Conservation (phyloP, 257 asterid genomes). For the Verbena officinalis region DNA sequence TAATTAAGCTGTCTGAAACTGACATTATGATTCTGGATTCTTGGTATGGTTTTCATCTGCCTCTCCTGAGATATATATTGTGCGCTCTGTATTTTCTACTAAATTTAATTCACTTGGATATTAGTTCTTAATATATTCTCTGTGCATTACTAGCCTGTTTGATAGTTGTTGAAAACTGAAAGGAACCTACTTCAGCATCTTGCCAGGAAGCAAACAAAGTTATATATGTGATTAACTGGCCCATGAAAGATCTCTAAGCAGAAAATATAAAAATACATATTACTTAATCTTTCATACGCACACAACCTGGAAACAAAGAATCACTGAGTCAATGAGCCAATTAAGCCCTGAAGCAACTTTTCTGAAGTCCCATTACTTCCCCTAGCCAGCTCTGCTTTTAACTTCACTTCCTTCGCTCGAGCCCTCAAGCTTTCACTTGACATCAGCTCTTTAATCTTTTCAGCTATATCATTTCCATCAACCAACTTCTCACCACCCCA, state of each 20-base stretch:
- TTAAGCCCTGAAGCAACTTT: constrained; percentile 23
- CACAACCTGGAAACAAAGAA: neutral
- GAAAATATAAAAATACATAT: neutral
- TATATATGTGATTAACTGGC: constrained; percentile 2
- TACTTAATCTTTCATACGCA: neutral
- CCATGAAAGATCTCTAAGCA: constrained; percentile 9
- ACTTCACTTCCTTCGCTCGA: constrained; percentile 29
- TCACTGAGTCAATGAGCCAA: constrained; percentile 19
- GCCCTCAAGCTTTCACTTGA: constrained; percentile 20
- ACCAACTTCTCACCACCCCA: constrained; percentile 37
- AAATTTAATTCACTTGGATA: no score
- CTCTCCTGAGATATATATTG: neutral
- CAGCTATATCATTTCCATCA: constrained; percentile 35
- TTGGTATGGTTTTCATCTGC: neutral
- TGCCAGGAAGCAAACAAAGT: constrained; percentile 15
- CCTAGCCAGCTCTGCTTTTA: constrained; percentile 28
- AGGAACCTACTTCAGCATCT: constrained; percentile 29
- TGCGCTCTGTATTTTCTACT: no score
- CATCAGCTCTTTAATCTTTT: constrained; percentile 32
- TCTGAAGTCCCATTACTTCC: constrained; percentile 36
- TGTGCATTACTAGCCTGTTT: constrained; percentile 18
- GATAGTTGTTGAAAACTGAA: constrained; percentile 24
- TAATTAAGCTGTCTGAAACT: constrained; percentile 1
- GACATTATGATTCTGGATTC: constrained; percentile 19
- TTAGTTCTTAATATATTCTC: no score